These are phyloP conservation scores for Coffea humblotiana DNA, from an alignment of 305 asterid genomes.

Conservation along the genomic window DNA sequence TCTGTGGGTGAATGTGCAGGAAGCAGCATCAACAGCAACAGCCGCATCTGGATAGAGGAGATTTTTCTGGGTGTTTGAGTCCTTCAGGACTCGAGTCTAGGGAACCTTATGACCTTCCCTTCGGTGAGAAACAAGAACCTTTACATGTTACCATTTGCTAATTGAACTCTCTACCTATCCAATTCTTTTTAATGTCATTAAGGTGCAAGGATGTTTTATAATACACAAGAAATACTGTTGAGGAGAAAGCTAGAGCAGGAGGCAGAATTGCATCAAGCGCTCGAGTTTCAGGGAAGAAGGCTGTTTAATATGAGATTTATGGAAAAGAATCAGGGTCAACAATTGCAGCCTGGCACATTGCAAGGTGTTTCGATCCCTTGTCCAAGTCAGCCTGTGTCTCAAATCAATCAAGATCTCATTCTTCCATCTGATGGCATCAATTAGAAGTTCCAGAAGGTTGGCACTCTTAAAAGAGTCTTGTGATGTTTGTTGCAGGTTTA, in stretches of 20 bases:
- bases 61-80: conserved; percentile 60
- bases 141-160: not conserved
- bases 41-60: conserved; percentile 69
- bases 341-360: conserved; percentile 46
- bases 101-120: conserved; percentile 68
- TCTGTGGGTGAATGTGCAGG: conserved; percentile 35
- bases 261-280: conserved; percentile 73
- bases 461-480: not conserved
- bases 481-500: not conserved
- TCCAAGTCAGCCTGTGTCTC: conserved; percentile 43
- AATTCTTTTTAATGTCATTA: not conserved
- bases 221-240: conserved; percentile 68
- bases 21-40: conserved; percentile 64
- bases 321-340: conserved; percentile 61
- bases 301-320: conserved; percentile 68
- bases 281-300: conserved; percentile 80
- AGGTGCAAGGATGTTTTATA: conserved; percentile 74
- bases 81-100: conserved; percentile 67
- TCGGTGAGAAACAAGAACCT: conserved; percentile 43
- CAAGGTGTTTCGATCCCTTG: conserved; percentile 45
- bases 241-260: conserved; percentile 77
- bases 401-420: conserved; percentile 36
- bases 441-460: conserved; percentile 57
- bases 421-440: conserved; percentile 34
- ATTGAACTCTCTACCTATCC: conserved; percentile 1